These are phyloP conservation scores for Lentinula guzmanii DNA, from an alignment of 768 basidiomycete species.

Conservation along the genomic window DNA sequence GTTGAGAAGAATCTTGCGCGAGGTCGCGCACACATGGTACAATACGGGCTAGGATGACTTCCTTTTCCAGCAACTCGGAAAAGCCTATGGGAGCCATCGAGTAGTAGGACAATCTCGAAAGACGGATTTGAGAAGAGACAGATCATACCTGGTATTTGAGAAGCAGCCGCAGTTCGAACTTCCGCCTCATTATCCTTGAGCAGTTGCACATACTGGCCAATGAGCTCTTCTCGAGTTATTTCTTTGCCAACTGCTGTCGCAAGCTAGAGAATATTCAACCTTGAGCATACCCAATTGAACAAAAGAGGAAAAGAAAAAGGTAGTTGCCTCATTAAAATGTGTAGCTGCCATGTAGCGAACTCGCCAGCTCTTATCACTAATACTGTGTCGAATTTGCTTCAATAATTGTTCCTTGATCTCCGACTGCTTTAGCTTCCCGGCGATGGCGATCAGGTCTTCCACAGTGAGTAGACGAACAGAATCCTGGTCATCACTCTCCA, in stretches of 20 bases:
- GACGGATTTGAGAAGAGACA: no score
- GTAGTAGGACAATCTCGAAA: no score
- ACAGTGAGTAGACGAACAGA: slow-evolving; percentile 94
- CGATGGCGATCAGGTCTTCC: slow-evolving; percentile 91
- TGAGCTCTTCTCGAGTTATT: slow-evolving; percentile 89
- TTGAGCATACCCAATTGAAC: neutral
- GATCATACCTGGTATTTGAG: slow-evolving; percentile 87
- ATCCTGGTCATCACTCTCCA: slow-evolving; percentile 96
- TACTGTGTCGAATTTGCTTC: slow-evolving; percentile 81
- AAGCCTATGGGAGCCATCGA: slow-evolving; percentile 56
- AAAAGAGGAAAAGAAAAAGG: slow-evolving; percentile 20
- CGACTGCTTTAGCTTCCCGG: slow-evolving; percentile 73
- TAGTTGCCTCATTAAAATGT: slow-evolving; percentile 80
- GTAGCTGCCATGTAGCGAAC: slow-evolving; percentile 98
- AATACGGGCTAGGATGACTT: slow-evolving; percentile 88
- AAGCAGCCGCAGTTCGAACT: slow-evolving; percentile 92
- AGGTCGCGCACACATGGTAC: slow-evolving; percentile 94
- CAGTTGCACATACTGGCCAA: slow-evolving; percentile 86
- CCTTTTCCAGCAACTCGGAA: slow-evolving; percentile 87
- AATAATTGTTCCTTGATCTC: slow-evolving; percentile 90
- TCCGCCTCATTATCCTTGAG: slow-evolving; percentile 99
- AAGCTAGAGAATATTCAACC: slow-evolving; percentile 42
- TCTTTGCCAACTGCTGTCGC: slow-evolving; percentile 88
- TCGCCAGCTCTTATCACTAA: slow-evolving; percentile 96
- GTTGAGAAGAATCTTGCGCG: slow-evolving; percentile 90